phyloP scores from a whole-genome alignment of 169 alveolate species.

The Eimeria brunetti region DNA sequence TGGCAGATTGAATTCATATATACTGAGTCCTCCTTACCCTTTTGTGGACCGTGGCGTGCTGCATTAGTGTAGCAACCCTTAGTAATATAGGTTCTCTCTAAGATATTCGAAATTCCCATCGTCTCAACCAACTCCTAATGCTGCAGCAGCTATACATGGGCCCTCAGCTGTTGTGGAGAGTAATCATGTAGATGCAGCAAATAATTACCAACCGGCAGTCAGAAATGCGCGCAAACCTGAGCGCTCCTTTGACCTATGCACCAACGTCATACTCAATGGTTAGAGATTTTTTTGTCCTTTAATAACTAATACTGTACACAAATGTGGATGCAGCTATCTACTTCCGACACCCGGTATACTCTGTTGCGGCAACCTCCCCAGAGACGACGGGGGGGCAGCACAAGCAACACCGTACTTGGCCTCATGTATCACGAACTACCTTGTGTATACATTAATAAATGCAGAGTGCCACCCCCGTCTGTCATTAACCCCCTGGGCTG shows the following conservation, averaged over 20 bases:
- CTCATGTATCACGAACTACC: background rate
- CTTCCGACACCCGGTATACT: background rate
- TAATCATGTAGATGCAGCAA: background rate
- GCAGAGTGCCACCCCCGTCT: background rate
- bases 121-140: background rate
- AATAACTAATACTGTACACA: background rate
- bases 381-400: background rate
- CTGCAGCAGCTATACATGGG: background rate
- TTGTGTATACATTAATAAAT: background rate
- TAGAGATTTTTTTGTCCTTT: background rate
- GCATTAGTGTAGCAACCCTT: background rate
- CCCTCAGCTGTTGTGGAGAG: background rate
- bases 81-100: background rate
- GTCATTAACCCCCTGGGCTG: background rate
- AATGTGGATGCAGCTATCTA: background rate
- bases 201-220: background rate
- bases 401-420: background rate
- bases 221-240: background rate
- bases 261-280: background rate
- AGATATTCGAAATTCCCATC: background rate
- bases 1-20: too few relatives aligned
- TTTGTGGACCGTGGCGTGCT: background rate
- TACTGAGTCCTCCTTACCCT: background rate
- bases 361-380: background rate
- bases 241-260: background rate